Conservation (phyloP, 2,329 filamentous ascomycete species). For the Xylaria sp. region DNA sequence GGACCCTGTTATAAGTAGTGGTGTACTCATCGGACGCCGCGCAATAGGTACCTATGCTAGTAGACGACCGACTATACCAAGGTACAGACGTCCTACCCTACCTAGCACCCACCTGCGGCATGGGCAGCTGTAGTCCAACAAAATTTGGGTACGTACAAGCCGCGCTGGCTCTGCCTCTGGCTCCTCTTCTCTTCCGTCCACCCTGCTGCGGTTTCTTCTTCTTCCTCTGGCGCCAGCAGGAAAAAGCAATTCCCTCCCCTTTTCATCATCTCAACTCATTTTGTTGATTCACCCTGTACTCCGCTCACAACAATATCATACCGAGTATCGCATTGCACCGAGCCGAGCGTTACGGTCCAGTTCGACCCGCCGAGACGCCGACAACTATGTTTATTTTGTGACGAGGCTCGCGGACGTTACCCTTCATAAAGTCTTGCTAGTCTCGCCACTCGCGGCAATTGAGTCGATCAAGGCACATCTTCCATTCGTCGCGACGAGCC, state of each 20-base stretch:
- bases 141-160: constrained; percentile 37
- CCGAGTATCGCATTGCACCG: constrained; percentile 11
- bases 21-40: background rate
- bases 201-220: constrained; percentile 45
- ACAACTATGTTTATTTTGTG: constrained; percentile 44
- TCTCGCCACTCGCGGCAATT: constrained; percentile 40
- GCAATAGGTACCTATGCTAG: constrained; percentile 8
- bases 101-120: constrained; percentile 26
- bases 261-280: constrained; percentile 31
- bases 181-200: constrained; percentile 44
- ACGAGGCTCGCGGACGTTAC: constrained; percentile 42
- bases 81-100: constrained; percentile 19
- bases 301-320: constrained; percentile 1
- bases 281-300: constrained; percentile 14
- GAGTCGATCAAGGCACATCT: constrained; percentile 25
- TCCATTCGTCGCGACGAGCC: constrained; percentile 5
- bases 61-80: background rate
- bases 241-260: constrained; percentile 32
- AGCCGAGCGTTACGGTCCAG: constrained; percentile 26
- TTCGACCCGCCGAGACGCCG: constrained; percentile 26
- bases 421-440: constrained; percentile 38
- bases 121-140: constrained; percentile 40
- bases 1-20: background rate
- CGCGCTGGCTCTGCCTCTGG: constrained; percentile 28
- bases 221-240: constrained; percentile 35